Conservation (phyloP, 129 eudicot genomes). For the Tanacetum coccineum region DNA sequence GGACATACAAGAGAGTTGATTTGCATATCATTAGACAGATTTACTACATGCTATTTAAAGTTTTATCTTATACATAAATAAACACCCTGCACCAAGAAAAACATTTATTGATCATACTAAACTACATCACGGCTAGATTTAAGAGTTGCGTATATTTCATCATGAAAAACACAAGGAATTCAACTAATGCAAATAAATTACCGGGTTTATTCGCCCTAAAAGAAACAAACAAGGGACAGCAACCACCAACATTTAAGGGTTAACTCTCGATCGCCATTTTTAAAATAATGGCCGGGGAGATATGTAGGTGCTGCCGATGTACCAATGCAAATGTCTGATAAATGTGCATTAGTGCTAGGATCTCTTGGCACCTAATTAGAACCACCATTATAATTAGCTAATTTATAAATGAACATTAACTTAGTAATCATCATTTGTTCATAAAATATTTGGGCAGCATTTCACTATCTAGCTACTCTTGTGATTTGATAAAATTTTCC, state of each 20-base stretch:
- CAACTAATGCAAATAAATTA: neutral
- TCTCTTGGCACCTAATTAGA: too few species aligned
- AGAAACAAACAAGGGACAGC: too few species aligned
- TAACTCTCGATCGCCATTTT: conserved; percentile 23
- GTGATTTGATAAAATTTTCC: too few species aligned
- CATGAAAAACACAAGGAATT: neutral
- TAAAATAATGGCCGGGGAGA: conserved; percentile 25
- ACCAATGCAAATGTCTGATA: conserved; percentile 30
- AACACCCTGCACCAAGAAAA: neutral
- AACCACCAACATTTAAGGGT: conserved; percentile 34
- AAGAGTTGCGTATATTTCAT: too few species aligned
- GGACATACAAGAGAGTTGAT: neutral
- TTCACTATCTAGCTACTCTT: too few species aligned
- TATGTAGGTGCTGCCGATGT: conserved; percentile 32
- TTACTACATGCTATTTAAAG: neutral
- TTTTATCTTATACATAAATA: neutral
- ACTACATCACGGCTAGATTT: too few species aligned
- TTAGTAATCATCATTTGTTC: neutral
- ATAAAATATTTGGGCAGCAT: too few species aligned
- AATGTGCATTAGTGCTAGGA: conserved; percentile 13
- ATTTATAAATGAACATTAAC: neutral
- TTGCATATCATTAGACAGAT: neutral
- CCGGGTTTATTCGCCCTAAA: conserved; percentile 35
- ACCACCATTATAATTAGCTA: too few species aligned
- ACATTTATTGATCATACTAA: too few species aligned